Percentiles rank a stretch among this genome's conserved stretches.
Conservation (phyloP, 805 yeast species). For the Starmera caribaea region DNA sequence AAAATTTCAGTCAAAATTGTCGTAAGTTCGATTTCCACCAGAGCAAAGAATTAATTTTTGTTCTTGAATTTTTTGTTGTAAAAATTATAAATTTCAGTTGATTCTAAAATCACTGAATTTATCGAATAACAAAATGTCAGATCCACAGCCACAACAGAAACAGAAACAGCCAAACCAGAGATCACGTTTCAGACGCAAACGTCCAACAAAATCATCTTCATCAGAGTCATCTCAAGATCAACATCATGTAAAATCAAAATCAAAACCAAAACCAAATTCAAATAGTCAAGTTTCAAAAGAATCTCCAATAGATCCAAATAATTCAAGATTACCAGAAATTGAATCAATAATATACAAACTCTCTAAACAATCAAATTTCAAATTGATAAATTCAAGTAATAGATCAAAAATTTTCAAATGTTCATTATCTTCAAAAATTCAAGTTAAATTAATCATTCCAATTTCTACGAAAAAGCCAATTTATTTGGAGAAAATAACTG, state of each 20-base stretch:
- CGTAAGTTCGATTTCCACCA: no score
- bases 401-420: constrained; percentile 10
- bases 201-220: no score
- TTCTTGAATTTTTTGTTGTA: no score
- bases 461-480: constrained; percentile 5
- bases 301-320: not conserved
- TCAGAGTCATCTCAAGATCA: not conserved
- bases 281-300: not conserved
- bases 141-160: not conserved
- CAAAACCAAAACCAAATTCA: not conserved
- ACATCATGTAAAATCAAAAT: no score
- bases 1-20: no score
- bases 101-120: no score
- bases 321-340: constrained; percentile 8
- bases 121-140: not conserved
- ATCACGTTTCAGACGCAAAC: not conserved
- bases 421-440: no score
- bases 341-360: constrained; percentile 4
- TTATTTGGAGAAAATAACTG: constrained; percentile 2
- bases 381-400: constrained; percentile 11
- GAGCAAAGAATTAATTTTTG: no score
- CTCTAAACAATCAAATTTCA: constrained; percentile 1
- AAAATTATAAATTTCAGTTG: not conserved
- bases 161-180: not conserved
- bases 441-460: constrained; percentile 10